These are phyloP conservation scores for Camellia sinensis DNA, from an alignment of 148 eudicot species.

Conservation along the genomic window DNA sequence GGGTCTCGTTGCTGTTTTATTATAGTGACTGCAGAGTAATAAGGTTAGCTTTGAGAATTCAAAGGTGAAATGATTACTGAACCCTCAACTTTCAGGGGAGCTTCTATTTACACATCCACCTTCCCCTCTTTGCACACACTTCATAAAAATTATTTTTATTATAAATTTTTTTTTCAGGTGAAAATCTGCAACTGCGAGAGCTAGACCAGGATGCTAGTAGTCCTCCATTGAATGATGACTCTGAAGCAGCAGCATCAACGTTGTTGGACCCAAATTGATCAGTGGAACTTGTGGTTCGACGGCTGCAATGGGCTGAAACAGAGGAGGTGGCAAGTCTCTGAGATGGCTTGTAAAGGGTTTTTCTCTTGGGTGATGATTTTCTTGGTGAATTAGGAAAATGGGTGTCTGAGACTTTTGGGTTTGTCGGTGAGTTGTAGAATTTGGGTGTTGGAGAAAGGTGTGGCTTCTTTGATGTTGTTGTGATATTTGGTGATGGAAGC, in stretches of 20 bases:
- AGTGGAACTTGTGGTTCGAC: conserved; percentile 9
- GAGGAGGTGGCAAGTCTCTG: conserved; percentile 27
- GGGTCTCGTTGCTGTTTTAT: no score
- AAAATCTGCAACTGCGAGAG: conserved; percentile 32
- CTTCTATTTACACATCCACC: no score
- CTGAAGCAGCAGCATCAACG: neutral
- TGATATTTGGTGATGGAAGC: neutral
- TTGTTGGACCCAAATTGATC: conserved; percentile 19
- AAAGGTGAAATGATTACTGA: no score
- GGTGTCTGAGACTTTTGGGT: conserved; percentile 20
- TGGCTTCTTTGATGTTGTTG: conserved; percentile 2
- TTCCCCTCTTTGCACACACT: no score
- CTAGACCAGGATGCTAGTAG: conserved; percentile 18
- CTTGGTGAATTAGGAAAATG: conserved; percentile 36
- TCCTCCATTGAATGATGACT: conserved; percentile 9
- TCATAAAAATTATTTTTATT: no score
- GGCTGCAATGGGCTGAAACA: neutral
- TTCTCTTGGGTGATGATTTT: conserved; percentile 30
- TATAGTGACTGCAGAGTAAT: no score
- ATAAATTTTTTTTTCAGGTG: no score
- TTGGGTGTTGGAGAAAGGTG: conserved; percentile 20
- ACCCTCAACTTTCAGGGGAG: no score
- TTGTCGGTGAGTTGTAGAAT: conserved; percentile 24
- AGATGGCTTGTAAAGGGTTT: conserved; percentile 45
- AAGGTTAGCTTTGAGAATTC: no score